Percentiles rank a stretch among this genome's conserved stretches.
Evolutionary conservation across 768 basidiomycete species (phyloP).

Genomic region (Kwoniella botswanensis): DNA sequence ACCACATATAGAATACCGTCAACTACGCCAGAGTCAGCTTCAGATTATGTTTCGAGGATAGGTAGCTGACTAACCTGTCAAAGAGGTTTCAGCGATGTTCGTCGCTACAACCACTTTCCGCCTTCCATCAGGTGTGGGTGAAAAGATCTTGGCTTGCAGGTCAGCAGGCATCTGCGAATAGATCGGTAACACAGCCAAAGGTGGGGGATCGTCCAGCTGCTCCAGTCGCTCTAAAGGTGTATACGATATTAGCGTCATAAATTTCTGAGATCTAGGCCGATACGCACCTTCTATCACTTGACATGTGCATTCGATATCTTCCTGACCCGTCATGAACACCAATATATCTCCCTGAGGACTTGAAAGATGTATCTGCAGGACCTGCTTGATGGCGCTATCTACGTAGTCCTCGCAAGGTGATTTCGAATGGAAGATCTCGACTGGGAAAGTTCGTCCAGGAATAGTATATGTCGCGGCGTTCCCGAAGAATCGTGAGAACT

Average conservation of each 20-base stretch:
- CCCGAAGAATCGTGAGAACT: slow-evolving; percentile 94
- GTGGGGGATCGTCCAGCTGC: slow-evolving; percentile 87
- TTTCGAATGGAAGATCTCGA: slow-evolving; percentile 93
- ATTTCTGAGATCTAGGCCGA: too few species aligned
- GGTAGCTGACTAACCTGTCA: slow-evolving; percentile 71
- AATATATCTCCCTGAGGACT: slow-evolving; percentile 91
- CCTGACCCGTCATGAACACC: slow-evolving; percentile 93
- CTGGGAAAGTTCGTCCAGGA: slow-evolving; percentile 92
- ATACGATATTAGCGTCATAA: too few species aligned
- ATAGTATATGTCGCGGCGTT: slow-evolving; percentile 95
- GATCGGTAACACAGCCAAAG: slow-evolving; percentile 90
- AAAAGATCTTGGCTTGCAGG: slow-evolving; percentile 96
- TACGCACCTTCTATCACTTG: slow-evolving; percentile 82
- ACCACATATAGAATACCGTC: slow-evolving; percentile 98
- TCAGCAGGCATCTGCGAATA: slow-evolving; percentile 99
- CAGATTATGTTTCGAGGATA: neutral
- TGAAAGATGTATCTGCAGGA: slow-evolving; percentile 93
- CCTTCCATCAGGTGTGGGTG: slow-evolving; percentile 88
- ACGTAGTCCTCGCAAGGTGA: slow-evolving; percentile 99
- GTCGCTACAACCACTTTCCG: slow-evolving; percentile 98
- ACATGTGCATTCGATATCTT: slow-evolving; percentile 97
- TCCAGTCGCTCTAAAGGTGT: slow-evolving; percentile 74
- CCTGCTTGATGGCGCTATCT: slow-evolving; percentile 96
- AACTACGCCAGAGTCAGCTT: slow-evolving; percentile 63
- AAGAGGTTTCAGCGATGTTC: slow-evolving; percentile 97